Evolutionary conservation across 1,284 basidiomycete species (phyloP).

Genomic region (Trametes pubescens): DNA sequence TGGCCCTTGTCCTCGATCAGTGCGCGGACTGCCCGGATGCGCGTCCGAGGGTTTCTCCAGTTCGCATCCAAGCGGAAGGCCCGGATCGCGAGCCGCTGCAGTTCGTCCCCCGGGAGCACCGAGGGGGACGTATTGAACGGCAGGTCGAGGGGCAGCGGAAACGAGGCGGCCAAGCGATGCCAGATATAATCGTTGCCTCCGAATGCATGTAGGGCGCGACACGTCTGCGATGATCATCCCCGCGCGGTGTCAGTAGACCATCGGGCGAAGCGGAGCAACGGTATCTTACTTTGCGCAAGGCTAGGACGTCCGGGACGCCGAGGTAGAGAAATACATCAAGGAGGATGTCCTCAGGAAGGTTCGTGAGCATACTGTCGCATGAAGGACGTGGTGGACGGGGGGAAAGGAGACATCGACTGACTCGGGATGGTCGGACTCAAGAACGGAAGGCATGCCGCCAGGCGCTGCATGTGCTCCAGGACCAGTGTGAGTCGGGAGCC

Average conservation of each 20-base stretch:
- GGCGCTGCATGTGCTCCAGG: slow-evolving; percentile 4
- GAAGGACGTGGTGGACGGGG: slow-evolving; percentile 22
- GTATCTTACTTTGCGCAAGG: slow-evolving; percentile 55
- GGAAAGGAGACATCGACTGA: slow-evolving; percentile 22
- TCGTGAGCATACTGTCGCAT: slow-evolving; percentile 29
- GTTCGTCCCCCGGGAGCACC: slow-evolving; percentile 43
- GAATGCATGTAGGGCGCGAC: slow-evolving; percentile 54
- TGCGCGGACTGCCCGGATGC: slow-evolving; percentile 46
- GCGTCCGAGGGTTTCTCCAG: slow-evolving; percentile 52
- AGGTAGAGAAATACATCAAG: slow-evolving; percentile 45
- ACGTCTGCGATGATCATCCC: slow-evolving; percentile 49
- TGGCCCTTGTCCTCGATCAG: slow-evolving; percentile 46
- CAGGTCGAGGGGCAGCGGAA: slow-evolving; percentile 48
- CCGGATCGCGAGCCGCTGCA: slow-evolving; percentile 48
- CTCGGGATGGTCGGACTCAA: slow-evolving; percentile 20
- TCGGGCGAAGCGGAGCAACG: slow-evolving; percentile 20
- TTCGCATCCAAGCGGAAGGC: slow-evolving; percentile 60
- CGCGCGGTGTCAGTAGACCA: slow-evolving; percentile 14
- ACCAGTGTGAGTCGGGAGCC: background rate
- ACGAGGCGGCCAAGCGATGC: slow-evolving; percentile 49
- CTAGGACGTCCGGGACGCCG: slow-evolving; percentile 51
- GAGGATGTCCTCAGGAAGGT: slow-evolving; percentile 51
- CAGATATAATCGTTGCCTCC: slow-evolving; percentile 58
- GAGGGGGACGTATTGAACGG: slow-evolving; percentile 38
- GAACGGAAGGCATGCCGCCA: slow-evolving; percentile 5